These are phyloP conservation scores for Pseudisothecium myosuroides DNA, from an alignment of 225 moss, liverwort and hornwort species.

Conservation along the genomic window DNA sequence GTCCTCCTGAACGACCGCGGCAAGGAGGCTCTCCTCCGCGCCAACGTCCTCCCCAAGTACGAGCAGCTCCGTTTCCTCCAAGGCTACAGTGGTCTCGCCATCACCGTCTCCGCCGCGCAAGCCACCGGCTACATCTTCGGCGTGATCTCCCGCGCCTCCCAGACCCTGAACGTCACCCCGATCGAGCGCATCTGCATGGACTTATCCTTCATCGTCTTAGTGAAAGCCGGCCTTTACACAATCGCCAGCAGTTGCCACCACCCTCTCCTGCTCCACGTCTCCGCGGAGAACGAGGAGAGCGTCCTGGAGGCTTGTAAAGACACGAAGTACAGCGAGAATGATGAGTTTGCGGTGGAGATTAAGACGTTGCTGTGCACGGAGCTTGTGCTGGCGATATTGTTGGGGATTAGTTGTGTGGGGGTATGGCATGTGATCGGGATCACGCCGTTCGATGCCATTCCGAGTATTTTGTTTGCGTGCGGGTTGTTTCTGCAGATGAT, in stretches of 20 bases:
- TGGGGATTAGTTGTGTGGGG: conserved; percentile 1
- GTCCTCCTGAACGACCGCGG: conserved; percentile 39
- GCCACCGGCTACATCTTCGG: conserved; percentile 42
- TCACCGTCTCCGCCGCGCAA: conserved; percentile 37
- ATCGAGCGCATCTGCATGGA: conserved; percentile 44
- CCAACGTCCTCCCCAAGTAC: conserved; percentile 40
- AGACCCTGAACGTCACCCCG: conserved; percentile 24
- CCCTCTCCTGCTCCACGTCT: conserved; percentile 39
- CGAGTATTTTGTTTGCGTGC: conserved; percentile 12
- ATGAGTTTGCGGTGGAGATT: conserved; percentile 32
- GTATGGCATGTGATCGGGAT: neutral
- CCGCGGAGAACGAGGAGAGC: conserved; percentile 31
- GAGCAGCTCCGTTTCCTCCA: conserved; percentile 50
- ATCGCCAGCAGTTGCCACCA: conserved; percentile 49
- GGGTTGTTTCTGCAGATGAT: conserved; percentile 42
- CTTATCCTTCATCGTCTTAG: conserved; percentile 34
- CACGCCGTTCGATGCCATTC: conserved; percentile 23
- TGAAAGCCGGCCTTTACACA: conserved; percentile 37
- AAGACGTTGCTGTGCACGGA: conserved; percentile 35
- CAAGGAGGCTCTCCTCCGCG: conserved; percentile 37
- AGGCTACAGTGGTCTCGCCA: conserved; percentile 42
- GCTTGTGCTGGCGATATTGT: conserved; percentile 7
- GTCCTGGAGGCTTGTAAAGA: conserved; percentile 45
- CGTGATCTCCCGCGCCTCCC: conserved; percentile 19
- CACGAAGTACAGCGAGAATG: conserved; percentile 32